phyloP scores from a whole-genome alignment of 2,329 filamentous ascomycete genomes.

The Trichoderma endophyticum region DNA sequence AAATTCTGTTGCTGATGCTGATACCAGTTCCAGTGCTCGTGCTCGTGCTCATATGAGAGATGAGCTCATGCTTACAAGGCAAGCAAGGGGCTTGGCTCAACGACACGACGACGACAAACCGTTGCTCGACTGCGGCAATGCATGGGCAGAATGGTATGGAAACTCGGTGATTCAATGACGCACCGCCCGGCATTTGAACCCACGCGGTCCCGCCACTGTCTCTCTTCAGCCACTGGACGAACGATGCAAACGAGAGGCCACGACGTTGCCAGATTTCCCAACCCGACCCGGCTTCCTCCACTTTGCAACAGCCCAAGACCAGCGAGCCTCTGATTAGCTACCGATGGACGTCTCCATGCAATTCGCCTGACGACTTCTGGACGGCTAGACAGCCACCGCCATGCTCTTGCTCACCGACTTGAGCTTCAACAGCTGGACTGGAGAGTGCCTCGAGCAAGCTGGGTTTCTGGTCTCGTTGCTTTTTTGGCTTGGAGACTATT shows the following conservation, averaged over 20 bases:
- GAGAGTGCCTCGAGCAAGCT: slow-evolving; percentile 1
- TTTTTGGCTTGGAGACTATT: neutral
- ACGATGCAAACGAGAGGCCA: slow-evolving; percentile 1
- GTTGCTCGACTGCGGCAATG: neutral
- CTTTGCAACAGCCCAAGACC: neutral
- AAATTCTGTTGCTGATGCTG: neutral
- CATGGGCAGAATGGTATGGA: neutral
- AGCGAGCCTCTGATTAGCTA: slow-evolving; percentile 8
- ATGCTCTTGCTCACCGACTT: slow-evolving; percentile 10
- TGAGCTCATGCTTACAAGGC: neutral
- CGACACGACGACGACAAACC: neutral
- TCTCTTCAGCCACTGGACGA: neutral
- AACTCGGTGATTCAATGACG: neutral
- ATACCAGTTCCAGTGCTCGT: neutral
- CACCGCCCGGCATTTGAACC: slow-evolving; percentile 6
- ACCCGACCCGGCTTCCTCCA: neutral
- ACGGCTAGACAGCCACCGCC: neutral
- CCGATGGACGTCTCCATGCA: neutral
- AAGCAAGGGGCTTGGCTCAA: neutral
- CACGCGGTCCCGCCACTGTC: neutral
- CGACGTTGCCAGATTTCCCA: slow-evolving; percentile 1
- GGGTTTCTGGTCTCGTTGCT: neutral
- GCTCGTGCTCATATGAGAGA: neutral
- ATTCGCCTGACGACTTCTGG: neutral
- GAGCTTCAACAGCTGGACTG: slow-evolving; percentile 1